Evolutionary conservation across 2,329 filamentous ascomycete species (phyloP), one percentile per base, ranked within the genome.

Genomic region (Westerdykella ornata): DNA sequence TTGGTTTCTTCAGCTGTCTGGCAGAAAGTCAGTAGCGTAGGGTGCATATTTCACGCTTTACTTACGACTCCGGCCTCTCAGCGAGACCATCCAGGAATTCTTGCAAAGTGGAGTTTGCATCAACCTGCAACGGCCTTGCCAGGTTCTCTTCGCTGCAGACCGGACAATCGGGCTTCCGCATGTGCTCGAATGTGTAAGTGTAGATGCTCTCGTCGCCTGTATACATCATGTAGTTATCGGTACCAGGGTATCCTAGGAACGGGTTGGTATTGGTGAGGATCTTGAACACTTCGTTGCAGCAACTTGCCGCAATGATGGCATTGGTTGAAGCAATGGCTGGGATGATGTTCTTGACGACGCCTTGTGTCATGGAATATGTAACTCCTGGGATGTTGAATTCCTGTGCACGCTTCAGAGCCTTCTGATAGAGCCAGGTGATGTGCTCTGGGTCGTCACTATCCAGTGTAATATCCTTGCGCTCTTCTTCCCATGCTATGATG

Each of bases 321-420:
- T 98, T 98, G 5, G 92, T 98, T 1, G 88, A 95, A 14, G 92
- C 92, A 58, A 98, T 98, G 19, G 92, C 94, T 0, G 92, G 92
- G 47, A 98, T 98, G 66, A 98, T 98, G 68, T 98, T 98, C 69
- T 98, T 98, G 57, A 98, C 88, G 2, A 97, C 94, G 42, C 92
- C 94, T 64, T 98, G 92, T 0, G 94, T 96, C 66, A 96, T 81
- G 5, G 86, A 84, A 67, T 98, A 98, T 1, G 92, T 97, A 43
- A 98, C 87, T 7, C 92, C 94, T 0, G 80, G 67, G 54, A 98
- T 98, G 55, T 85, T 83, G 70, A 94, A 98, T 60, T 98, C 86
- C 43, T 82, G 67, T 0, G 92, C 88, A 28, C 92, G 85, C 35
- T 77, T 69, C 13, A 90, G 75, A 0, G 92, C 88, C 59, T 88